Evolutionary conservation across 2,329 filamentous ascomycete genomes (phyloP), one percentile per base, ranked within the genome.

Genomic region (Dryadomyces quercivorus): DNA sequence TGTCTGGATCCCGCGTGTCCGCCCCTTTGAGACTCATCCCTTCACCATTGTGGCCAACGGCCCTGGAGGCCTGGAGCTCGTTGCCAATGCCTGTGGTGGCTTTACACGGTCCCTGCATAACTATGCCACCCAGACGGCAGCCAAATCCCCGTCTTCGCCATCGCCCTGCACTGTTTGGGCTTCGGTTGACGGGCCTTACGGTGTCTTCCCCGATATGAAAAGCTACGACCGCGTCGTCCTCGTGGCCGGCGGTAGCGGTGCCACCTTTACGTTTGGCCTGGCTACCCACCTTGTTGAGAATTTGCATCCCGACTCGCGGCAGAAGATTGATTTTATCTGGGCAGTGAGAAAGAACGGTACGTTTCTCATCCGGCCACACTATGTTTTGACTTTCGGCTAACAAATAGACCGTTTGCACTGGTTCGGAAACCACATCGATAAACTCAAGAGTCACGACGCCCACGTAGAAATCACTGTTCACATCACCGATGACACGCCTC

Each of bases 1-100:
- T 61, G 65, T 83, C 26, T 82, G 77, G 76, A 70, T 83, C 8
- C 80, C 80, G 0, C 66, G 66, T 7, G 70, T 82, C 38, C 72
- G 78, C 1, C 55, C 68, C 1, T 65, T 73, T 12, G 75, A 83
- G 62, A 79, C 75, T 1, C 80, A 84, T 55, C 79, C 79, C 0
- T 82, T 82, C 59, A 82, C 78, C 2, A 75, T 82, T 51, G 74
- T 74, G 8, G 64, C 70, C 21, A 69, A 66, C 36, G 64, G 72
- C 20, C 71, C 75, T 0, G 59, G 59, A 1, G 66, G 62, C 1
- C 56, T 76, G 13, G 76, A 81, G 64, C 75, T 82, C 43, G 70
- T 82, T 38, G 70, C 81, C 45, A 68, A 70, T 21, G 71, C 76
- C 0, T 70, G 75, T 55, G 72, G 74, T 56, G 78, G 77, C 15